phyloP scores from a whole-genome alignment of 306 rosid genomes.

The Quercus aquifolioides region DNA sequence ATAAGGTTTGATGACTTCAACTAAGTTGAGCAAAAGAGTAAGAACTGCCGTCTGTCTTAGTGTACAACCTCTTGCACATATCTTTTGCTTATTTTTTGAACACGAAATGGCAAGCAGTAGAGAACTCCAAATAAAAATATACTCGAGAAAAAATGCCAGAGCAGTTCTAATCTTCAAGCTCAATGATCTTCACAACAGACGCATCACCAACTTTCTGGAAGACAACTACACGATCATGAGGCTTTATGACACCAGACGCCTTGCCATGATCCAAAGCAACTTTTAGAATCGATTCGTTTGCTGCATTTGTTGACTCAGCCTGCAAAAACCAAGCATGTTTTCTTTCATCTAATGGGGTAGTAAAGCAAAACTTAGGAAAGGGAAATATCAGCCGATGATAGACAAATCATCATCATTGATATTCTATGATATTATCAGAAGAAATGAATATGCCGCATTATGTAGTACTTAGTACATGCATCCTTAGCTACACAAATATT shows the following conservation, averaged over 20 bases:
- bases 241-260: conserved; percentile 71
- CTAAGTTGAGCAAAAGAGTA: too few relatives aligned
- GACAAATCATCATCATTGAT: neutral
- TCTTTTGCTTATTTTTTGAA: too few relatives aligned
- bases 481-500: neutral
- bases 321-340: conserved; percentile 24
- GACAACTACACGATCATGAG: conserved; percentile 90
- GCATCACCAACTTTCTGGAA: conserved; percentile 98
- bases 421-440: neutral
- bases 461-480: neutral
- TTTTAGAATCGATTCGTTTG: conserved; percentile 90
- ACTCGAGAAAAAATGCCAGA: neutral
- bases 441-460: neutral
- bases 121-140: too few relatives aligned
- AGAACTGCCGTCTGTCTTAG: too few relatives aligned
- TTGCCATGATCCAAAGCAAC: conserved; percentile 95
- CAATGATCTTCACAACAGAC: conserved; percentile 91
- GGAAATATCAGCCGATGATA: neutral
- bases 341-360: neutral
- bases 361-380: neutral
- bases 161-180: conserved; percentile 60
- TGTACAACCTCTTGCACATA: too few relatives aligned
- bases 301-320: conserved; percentile 86
- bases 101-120: too few relatives aligned
- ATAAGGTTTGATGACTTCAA: too few relatives aligned